Percentiles rank a stretch among this genome's conserved stretches.
These are phyloP conservation scores for Neurospora tetraspora DNA, from an alignment of 495 filamentous ascomycete genomes.

Conservation along the genomic window DNA sequence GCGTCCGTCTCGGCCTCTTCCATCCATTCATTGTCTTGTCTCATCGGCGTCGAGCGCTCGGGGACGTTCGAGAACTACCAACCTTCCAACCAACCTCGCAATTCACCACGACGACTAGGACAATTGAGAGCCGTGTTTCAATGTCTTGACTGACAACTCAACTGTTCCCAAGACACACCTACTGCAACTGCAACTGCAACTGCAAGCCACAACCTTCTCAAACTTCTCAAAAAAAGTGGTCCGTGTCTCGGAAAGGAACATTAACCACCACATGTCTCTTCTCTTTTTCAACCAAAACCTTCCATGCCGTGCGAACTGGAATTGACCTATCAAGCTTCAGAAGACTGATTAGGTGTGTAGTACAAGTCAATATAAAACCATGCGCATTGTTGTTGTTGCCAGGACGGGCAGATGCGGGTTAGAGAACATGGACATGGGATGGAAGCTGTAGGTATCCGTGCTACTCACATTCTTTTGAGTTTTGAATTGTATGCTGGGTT, in stretches of 20 bases:
- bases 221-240: not conserved
- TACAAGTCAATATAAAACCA: not conserved
- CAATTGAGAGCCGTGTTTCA: not conserved
- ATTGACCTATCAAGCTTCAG: not conserved
- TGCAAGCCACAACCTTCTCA: not conserved
- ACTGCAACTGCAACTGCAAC: not conserved
- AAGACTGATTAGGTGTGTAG: not conserved
- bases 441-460: not conserved
- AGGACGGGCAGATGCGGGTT: not conserved
- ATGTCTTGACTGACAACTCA: not conserved
- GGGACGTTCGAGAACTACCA: not conserved
- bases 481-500: not conserved
- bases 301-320: not conserved
- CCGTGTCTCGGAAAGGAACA: not conserved
- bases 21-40: not conserved
- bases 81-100: not conserved
- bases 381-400: not conserved
- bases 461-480: not conserved
- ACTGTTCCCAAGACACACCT: not conserved
- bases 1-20: not conserved
- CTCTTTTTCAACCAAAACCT: not conserved
- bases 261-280: not conserved
- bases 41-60: not conserved
- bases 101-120: not conserved
- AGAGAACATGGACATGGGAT: not conserved